Percentiles rank a stretch among this genome's conserved stretches.
These are phyloP conservation scores for Prunus mume DNA, from an alignment of 306 rosid species.

Conservation along the genomic window DNA sequence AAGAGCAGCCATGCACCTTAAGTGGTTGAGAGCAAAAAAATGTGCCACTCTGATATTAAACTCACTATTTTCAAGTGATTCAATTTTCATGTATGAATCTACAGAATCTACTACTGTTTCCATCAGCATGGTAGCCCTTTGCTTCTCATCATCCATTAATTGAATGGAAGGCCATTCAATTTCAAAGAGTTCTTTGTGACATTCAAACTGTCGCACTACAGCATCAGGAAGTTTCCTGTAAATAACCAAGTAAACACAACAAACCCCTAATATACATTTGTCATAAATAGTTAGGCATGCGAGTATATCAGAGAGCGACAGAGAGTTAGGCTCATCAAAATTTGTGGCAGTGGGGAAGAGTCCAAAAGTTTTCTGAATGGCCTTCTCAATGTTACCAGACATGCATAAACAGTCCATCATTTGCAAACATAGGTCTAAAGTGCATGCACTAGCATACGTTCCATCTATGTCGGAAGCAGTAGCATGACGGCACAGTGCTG, in stretches of 20 bases:
- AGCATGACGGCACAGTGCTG: slow-evolving; percentile 55
- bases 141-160: slow-evolving; percentile 58
- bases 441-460: slow-evolving; percentile 61
- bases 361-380: slow-evolving; percentile 59
- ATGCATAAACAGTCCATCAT: slow-evolving; percentile 80
- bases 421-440: slow-evolving; percentile 87
- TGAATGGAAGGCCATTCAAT: slow-evolving; percentile 69
- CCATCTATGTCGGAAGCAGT: slow-evolving; percentile 44
- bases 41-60: slow-evolving; percentile 52
- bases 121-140: slow-evolving; percentile 57
- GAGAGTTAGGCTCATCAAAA: slow-evolving; percentile 50
- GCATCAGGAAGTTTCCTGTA: slow-evolving; percentile 89
- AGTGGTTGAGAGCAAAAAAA: slow-evolving; percentile 71
- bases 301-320: slow-evolving; percentile 55
- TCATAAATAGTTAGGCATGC: slow-evolving; percentile 79
- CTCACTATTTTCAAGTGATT: slow-evolving; percentile 45
- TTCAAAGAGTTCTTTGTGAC: slow-evolving; percentile 72
- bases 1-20: slow-evolving; percentile 74
- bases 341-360: slow-evolving; percentile 32
- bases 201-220: slow-evolving; percentile 70
- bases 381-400: slow-evolving; percentile 82
- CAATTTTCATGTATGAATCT: slow-evolving; percentile 43
- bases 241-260: slow-evolving; percentile 85
- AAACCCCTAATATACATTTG: slow-evolving; percentile 91
- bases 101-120: slow-evolving; percentile 59